phyloP scores from a whole-genome alignment of 2,329 filamentous ascomycete species.

The Pseudopithomyces maydicus region DNA sequence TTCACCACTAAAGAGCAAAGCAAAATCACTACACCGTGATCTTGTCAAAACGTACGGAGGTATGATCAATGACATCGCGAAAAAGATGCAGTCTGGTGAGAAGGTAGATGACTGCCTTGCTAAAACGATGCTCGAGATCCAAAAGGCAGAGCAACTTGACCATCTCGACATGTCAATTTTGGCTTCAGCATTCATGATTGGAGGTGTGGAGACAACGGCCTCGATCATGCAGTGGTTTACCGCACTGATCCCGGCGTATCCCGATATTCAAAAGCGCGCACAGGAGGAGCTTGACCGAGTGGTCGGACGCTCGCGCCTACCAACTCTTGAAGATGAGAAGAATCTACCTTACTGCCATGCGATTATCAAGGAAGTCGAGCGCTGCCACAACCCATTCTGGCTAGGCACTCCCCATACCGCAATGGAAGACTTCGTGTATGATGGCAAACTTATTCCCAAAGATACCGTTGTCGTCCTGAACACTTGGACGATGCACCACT shows the following conservation, averaged over 20 bases:
- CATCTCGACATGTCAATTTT: slow-evolving; percentile 22
- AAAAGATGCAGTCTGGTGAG: slow-evolving; percentile 8
- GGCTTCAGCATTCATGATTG: slow-evolving; percentile 23
- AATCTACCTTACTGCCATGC: slow-evolving; percentile 38
- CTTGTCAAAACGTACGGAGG: slow-evolving; percentile 18
- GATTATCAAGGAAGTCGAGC: slow-evolving; percentile 29
- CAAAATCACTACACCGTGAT: slow-evolving; percentile 7
- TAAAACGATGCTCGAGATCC: slow-evolving; percentile 17
- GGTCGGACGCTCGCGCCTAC: slow-evolving; percentile 9
- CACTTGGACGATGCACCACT: slow-evolving; percentile 46
- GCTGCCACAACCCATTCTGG: slow-evolving; percentile 15
- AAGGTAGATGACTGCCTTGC: slow-evolving; percentile 18
- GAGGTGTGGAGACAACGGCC: slow-evolving; percentile 19
- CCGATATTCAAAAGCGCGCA: slow-evolving; percentile 12
- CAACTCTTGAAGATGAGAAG: slow-evolving; percentile 8
- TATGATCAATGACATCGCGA: slow-evolving; percentile 16
- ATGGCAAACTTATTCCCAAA: slow-evolving; percentile 45
- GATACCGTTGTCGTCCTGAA: slow-evolving; percentile 47
- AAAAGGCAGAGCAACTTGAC: slow-evolving; percentile 15
- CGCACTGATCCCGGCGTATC: slow-evolving; percentile 7
- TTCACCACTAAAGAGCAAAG: slow-evolving; percentile 1
- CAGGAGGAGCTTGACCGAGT: slow-evolving; percentile 15
- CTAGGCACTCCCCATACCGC: slow-evolving; percentile 2
- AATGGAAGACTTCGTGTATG: slow-evolving; percentile 8
- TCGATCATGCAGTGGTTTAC: slow-evolving; percentile 15